Conservation (phyloP, 2,329 filamentous ascomycete genomes). For the Aspergillus terreus region DNA sequence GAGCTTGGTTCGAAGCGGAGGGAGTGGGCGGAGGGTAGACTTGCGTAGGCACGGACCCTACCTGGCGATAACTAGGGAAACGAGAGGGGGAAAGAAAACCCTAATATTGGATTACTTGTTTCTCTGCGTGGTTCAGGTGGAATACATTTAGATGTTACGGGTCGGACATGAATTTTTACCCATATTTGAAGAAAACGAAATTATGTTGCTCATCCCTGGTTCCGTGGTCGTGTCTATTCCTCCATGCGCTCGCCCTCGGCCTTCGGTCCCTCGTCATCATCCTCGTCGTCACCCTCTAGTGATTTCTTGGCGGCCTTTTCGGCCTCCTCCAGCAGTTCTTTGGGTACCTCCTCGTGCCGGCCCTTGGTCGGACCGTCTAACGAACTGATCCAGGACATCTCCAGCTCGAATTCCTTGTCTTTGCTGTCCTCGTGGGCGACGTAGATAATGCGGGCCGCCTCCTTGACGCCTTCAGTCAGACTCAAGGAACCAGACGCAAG, state of each 20-base stretch:
- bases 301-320: slow-evolving; percentile 89
- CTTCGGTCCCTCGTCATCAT: slow-evolving; percentile 65
- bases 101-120: not conserved
- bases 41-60: slow-evolving; percentile 33
- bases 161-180: not conserved
- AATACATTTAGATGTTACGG: no score
- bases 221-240: slow-evolving; percentile 53
- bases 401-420: slow-evolving; percentile 98
- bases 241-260: slow-evolving; percentile 77
- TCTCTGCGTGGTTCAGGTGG: no score
- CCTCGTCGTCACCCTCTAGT: slow-evolving; percentile 78
- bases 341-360: slow-evolving; percentile 87
- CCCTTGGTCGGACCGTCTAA: slow-evolving; percentile 85
- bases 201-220: no score
- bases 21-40: slow-evolving; percentile 72
- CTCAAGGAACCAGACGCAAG: slow-evolving; percentile 72
- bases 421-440: slow-evolving; percentile 98
- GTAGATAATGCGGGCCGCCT: slow-evolving; percentile 95
- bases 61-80: not conserved
- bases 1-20: slow-evolving; percentile 87
- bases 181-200: not conserved
- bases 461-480: slow-evolving; percentile 84
- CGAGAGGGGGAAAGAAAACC: not conserved
- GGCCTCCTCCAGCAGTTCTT: slow-evolving; percentile 84
- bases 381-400: slow-evolving; percentile 97